phyloP scores from a whole-genome alignment of 805 yeast species.

The Saturnispora hagleri region DNA sequence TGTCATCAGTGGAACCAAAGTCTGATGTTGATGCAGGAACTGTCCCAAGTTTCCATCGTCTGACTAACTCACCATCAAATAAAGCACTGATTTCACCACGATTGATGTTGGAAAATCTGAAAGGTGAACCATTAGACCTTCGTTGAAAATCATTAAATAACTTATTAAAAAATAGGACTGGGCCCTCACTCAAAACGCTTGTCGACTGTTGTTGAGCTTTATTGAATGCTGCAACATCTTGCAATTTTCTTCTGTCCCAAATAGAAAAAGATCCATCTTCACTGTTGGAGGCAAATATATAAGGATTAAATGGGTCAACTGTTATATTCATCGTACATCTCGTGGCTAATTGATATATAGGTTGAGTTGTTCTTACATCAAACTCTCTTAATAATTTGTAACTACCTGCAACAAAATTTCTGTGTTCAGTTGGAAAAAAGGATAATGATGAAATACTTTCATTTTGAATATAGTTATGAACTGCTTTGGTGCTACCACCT shows the following conservation, averaged over 20 bases:
- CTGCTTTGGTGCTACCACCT: conserved; percentile 36
- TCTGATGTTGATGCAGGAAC: conserved; percentile 33
- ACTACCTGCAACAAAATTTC: conserved; percentile 59
- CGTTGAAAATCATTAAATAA: conserved; percentile 51
- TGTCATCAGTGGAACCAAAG: conserved; percentile 16
- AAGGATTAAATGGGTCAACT: conserved; percentile 58
- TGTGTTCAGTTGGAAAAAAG: conserved; percentile 52
- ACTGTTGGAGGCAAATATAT: conserved; percentile 62
- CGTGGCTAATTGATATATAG: conserved; percentile 67
- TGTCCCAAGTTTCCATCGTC: conserved; percentile 72
- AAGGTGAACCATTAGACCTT: conserved; percentile 53
- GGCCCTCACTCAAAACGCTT: conserved; percentile 35
- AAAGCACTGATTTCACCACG: conserved; percentile 70
- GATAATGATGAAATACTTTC: conserved; percentile 65
- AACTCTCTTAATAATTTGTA: conserved; percentile 70
- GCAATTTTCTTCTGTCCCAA: conserved; percentile 67
- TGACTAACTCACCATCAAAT: conserved; percentile 65
- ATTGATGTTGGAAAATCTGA: conserved; percentile 56
- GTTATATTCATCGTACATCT: conserved; percentile 60
- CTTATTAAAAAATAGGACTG: conserved; percentile 48
- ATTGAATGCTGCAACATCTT: conserved; percentile 13
- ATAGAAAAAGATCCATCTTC: conserved; percentile 80
- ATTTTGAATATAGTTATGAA: conserved; percentile 52
- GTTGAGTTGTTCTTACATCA: conserved; percentile 58
- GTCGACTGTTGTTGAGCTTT: conserved; percentile 10